phyloP scores from a whole-genome alignment of 2,329 filamentous ascomycete genomes.

The Colletotrichum chlorophyti region DNA sequence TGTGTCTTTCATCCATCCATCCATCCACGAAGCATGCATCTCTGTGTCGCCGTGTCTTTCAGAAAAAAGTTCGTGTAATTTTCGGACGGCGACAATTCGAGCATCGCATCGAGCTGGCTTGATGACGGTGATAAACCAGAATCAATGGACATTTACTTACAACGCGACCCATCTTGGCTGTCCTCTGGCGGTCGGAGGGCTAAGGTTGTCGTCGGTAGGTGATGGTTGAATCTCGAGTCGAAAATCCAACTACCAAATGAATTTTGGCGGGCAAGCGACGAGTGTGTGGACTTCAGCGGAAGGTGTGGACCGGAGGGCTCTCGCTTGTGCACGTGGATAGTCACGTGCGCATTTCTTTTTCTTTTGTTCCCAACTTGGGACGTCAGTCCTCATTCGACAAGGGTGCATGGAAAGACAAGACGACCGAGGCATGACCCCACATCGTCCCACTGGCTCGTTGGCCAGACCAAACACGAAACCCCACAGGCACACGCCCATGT shows the following conservation, averaged over 20 bases:
- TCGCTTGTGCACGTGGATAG: slow-evolving; percentile 11
- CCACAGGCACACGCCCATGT: too few relatives aligned
- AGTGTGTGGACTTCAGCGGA: slow-evolving; percentile 3
- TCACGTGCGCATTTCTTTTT: background rate
- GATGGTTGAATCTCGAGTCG: slow-evolving; percentile 21
- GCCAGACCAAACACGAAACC: background rate
- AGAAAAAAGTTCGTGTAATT: slow-evolving; percentile 17
- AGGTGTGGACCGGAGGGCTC: slow-evolving; percentile 10
- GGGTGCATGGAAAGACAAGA: slow-evolving; percentile 1
- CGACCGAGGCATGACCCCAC: background rate
- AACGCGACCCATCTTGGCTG: slow-evolving; percentile 61
- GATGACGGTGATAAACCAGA: too few relatives aligned
- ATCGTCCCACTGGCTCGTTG: slow-evolving; percentile 1
- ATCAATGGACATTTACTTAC: slow-evolving; percentile 38
- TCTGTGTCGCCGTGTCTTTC: too few relatives aligned
- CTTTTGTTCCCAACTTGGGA: too few relatives aligned
- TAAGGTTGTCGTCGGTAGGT: slow-evolving; percentile 30
- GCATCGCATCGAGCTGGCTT: slow-evolving; percentile 7
- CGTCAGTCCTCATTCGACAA: too few relatives aligned
- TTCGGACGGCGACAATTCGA: slow-evolving; percentile 14
- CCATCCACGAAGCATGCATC: too few relatives aligned
- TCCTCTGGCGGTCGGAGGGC: slow-evolving; percentile 30
- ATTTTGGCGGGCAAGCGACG: slow-evolving; percentile 9
- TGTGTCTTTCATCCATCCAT: background rate
- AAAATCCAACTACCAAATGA: background rate